These are phyloP conservation scores for Rugosomyces carneus DNA, from an alignment of 1,284 basidiomycete species.

Conservation along the genomic window DNA sequence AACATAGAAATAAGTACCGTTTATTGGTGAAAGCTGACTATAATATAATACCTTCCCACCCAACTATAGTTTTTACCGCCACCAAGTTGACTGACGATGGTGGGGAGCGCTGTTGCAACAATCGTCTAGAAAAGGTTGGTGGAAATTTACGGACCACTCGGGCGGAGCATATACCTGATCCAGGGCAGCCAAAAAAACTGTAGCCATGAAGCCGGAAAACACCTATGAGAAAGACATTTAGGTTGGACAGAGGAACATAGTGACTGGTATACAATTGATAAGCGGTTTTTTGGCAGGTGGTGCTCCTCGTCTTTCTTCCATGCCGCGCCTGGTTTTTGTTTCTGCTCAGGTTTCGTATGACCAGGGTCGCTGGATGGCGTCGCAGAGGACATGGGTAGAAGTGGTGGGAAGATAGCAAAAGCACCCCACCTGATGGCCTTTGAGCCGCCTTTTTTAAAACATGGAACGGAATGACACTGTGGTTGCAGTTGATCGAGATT, in stretches of 20 bases:
- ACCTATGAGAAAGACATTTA: conserved; percentile 29
- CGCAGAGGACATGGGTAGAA: conserved; percentile 14
- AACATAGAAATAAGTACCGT: background rate
- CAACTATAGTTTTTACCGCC: conserved; percentile 67
- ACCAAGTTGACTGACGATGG: conserved; percentile 65
- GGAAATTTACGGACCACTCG: background rate
- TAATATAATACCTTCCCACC: conserved; percentile 58
- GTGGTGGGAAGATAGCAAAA: conserved; percentile 7
- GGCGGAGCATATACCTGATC: conserved; percentile 39
- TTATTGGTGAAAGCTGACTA: conserved; percentile 1
- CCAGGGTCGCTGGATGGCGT: conserved; percentile 8
- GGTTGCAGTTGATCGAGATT: conserved; percentile 8
- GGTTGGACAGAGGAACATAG: background rate
- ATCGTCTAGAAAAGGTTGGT: conserved; percentile 46
- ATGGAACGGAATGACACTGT: conserved; percentile 5
- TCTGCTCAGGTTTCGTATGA: conserved; percentile 12
- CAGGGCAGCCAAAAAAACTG: conserved; percentile 51
- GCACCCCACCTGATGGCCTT: conserved; percentile 11
- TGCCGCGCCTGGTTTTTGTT: conserved; percentile 37
- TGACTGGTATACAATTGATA: conserved; percentile 36
- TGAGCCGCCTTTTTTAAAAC: conserved; percentile 10
- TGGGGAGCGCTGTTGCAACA: conserved; percentile 76
- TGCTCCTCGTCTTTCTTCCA: conserved; percentile 51
- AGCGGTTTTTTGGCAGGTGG: conserved; percentile 46
- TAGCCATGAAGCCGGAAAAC: conserved; percentile 48